phyloP scores from a whole-genome alignment of 2,329 filamentous ascomycete species.

The Ophiostoma sp. region DNA sequence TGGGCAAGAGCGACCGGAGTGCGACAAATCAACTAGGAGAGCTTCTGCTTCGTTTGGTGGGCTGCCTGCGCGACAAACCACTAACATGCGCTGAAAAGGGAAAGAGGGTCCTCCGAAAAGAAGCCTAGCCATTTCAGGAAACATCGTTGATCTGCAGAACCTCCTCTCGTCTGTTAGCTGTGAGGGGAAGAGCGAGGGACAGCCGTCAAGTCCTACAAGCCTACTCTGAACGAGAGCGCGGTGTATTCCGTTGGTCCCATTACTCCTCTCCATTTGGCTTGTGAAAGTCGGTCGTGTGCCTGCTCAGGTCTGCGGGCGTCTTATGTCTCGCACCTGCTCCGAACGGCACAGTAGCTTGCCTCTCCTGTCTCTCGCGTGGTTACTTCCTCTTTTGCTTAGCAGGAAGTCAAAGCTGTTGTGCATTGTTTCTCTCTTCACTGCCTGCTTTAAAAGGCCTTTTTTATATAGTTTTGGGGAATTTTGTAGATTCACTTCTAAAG shows the following conservation, averaged over 20 bases:
- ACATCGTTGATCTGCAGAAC: not conserved
- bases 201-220: not conserved
- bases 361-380: not conserved
- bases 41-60: not conserved
- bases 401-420: not conserved
- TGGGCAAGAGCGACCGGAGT: not conserved
- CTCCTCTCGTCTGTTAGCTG: not conserved
- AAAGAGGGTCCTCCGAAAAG: not conserved
- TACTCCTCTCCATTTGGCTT: not conserved
- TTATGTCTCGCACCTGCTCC: not conserved
- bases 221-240: not conserved
- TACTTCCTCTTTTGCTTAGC: not conserved
- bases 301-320: not conserved
- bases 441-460: not conserved
- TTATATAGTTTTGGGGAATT: not conserved
- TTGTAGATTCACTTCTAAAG: no score
- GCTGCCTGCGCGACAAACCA: not conserved
- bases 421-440: not conserved
- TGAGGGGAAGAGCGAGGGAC: not conserved
- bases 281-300: not conserved
- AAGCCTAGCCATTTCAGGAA: constrained; percentile 3
- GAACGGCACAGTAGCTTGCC: not conserved
- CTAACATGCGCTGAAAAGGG: constrained; percentile 12
- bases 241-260: not conserved
- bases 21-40: not conserved